A percentile compares a stretch with the other conserved stretches of the same genome.
Evolutionary conservation across 495 filamentous ascomycete species (phyloP).

Genomic region (Penicillium antarcticum): DNA sequence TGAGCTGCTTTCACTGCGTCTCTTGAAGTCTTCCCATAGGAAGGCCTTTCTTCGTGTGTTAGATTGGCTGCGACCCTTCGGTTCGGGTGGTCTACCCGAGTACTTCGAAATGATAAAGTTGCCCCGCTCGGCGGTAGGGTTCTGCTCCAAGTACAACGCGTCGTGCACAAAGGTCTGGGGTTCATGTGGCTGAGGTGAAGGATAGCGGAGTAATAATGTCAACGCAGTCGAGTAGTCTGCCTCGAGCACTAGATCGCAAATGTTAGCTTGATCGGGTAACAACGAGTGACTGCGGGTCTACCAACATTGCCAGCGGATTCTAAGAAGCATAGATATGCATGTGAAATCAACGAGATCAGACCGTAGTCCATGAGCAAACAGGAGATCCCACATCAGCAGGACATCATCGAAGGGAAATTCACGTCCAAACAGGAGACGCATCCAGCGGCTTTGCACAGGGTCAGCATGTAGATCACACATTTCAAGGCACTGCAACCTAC

Average conservation of each 20-base stretch:
- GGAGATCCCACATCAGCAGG: constrained; percentile 80
- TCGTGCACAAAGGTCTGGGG: constrained; percentile 82
- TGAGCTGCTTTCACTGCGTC: constrained; percentile 27
- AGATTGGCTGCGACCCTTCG: constrained; percentile 30
- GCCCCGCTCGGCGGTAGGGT: constrained; percentile 70
- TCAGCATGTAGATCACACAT: constrained; percentile 3
- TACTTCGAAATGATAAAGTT: constrained; percentile 77
- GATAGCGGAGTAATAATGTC: constrained; percentile 77
- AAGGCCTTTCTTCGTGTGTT: constrained; percentile 29
- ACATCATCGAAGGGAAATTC: constrained; percentile 88
- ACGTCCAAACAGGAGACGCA: constrained; percentile 86
- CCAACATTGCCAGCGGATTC: constrained; percentile 88
- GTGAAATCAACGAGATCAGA: constrained; percentile 81
- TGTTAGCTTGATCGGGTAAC: constrained; percentile 20
- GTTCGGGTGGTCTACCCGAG: constrained; percentile 61
- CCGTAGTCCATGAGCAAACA: constrained; percentile 86
- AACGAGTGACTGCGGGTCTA: constrained; percentile 1
- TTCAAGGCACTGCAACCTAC: constrained; percentile 36
- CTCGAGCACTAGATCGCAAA: constrained; percentile 59
- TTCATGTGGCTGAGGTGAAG: constrained; percentile 56
- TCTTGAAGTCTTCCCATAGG: constrained; percentile 33
- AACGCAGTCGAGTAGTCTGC: constrained; percentile 83
- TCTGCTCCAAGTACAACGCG: constrained; percentile 77
- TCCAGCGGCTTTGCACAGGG: constrained; percentile 68
- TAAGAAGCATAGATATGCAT: constrained; percentile 89